A percentile compares a stretch with the other conserved stretches of the same genome.
phyloP scores from a whole-genome alignment of 345 rosid genomes.

The Arabidopsis suecica region DNA sequence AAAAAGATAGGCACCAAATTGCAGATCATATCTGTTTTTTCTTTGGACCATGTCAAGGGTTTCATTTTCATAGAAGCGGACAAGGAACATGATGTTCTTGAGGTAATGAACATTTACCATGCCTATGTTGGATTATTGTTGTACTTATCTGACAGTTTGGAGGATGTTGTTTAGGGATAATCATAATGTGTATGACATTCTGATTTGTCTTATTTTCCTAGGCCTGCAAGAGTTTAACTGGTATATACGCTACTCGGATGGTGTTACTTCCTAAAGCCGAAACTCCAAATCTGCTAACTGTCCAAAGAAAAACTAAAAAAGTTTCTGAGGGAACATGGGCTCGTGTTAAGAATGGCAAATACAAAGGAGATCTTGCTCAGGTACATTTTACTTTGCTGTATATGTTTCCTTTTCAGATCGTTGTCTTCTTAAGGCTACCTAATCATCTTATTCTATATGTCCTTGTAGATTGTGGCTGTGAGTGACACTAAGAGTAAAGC shows the following conservation, averaged over 20 bases:
- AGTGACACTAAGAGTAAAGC: slow-evolving; percentile 66
- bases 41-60: slow-evolving; percentile 81
- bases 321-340: slow-evolving; percentile 80
- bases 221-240: slow-evolving; percentile 79
- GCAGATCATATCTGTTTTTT: slow-evolving; percentile 72
- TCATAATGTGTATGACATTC: slow-evolving; percentile 16
- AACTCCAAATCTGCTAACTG: slow-evolving; percentile 63
- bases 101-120: slow-evolving; percentile 57
- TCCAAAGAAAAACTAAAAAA: slow-evolving; percentile 56
- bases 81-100: slow-evolving; percentile 65
- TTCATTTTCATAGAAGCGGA: slow-evolving; percentile 81
- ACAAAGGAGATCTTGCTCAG: slow-evolving; percentile 95
- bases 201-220: slow-evolving; percentile 40
- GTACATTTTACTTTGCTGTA: slow-evolving; percentile 43
- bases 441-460: slow-evolving; percentile 40
- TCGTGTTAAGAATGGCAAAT: slow-evolving; percentile 85
- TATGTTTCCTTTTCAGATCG: slow-evolving; percentile 16
- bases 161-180: slow-evolving; percentile 19
- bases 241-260: slow-evolving; percentile 71
- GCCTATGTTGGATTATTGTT: not conserved
- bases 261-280: slow-evolving; percentile 66
- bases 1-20: slow-evolving; percentile 62
- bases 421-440: slow-evolving; percentile 23
- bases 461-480: slow-evolving; percentile 75
- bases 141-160: slow-evolving; percentile 17